Evolutionary conservation across 2,329 filamentous ascomycete species (phyloP), one percentile per base, ranked within the genome.

Genomic region (Fusarium globosum): DNA sequence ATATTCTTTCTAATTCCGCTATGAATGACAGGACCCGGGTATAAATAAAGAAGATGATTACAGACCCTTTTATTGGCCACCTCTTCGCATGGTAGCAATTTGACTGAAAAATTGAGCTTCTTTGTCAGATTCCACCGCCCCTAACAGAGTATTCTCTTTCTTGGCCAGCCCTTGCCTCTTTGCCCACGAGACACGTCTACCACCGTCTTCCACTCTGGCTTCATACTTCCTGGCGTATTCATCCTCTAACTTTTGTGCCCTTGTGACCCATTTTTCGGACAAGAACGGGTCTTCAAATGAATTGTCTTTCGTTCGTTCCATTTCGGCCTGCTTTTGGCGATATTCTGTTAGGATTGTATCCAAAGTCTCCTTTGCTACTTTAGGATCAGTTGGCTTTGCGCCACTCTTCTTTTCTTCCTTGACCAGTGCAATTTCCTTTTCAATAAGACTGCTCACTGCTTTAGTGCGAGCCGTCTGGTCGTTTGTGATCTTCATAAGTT

Each of bases 391-490:
- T 33, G 57, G 30, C 23, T 55, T n/a, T 18, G 30, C 23, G 35
- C 55, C 56, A 23, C 33, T 60, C 45, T 55, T 8, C 39, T 59
- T 62, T 52, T 81, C 78, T 59, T 76, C 65, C 55, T 79, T 71
- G 12, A 71, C 75, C 38, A 81, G 65, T 14, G 46, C 61, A 64
- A 77, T 80, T 76, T 88, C 86, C 16, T 79, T 72, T 48, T 84
- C 78, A 11, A 83, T 79, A 30, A 88, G 79, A 39, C 81, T 70
- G 64, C 83, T 75, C 61, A 87, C 71, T 11, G 85, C 86, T 30
- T 75, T 71, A 5, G 82, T 82, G 35, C 85, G 79, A 13, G 85
- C 86, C 28, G 82, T 68, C 79, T 82, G 81, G 62, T 88, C 84
- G 20, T 74, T 71, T 76, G 78, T 80, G 46, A 81, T 78, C 14